Evolutionary conservation across 257 asterid species (phyloP), one percentile per base, ranked within the genome.

Genomic region (Jacaranda mimosifolia): DNA sequence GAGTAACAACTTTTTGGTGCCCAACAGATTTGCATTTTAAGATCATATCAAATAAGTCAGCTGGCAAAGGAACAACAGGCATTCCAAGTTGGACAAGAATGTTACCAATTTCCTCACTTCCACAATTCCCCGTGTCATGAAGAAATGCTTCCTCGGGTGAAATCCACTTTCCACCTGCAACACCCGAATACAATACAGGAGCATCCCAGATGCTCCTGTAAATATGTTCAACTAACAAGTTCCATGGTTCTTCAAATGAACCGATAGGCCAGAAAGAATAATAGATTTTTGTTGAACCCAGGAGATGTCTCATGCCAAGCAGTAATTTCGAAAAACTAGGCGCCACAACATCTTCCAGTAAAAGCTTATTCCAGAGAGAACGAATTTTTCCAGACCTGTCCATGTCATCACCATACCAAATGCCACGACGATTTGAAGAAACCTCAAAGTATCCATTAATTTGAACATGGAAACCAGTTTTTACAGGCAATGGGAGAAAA

Each of bases 401-500:
- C 99, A 94, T 92, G 86, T 94, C 99, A 85, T 88, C 96, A 78
- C 99, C 99, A 80, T 92, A 94, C 99, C 99, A 94, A 85, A 94
- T 92, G 72, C 98, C 97, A 81, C 98, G 99, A 36, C 99, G 97
- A 79, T 94, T 94, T 39, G 99, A 94, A 68, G 98, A 94, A 84
- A 94, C 97, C 89, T 94, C 99, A 72, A 92, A 94, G 80, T 87
- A 94, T 75, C 99, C 99, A 78, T 94, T 92, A 52, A 92, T 82
- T 78, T 94, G 99, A 83, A 90, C 90, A 35, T 51, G 75, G 75
- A 94, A 84, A 63, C 99, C 99, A 71, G 99, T 94, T 91, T 85
- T 94, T 68, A 92, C 94, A 56, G 99, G 99, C 88, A 94, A 79
- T 52, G 99, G 99, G 68, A 92, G 97, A 90, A 91, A 94, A 80